Base-by-base conservation (phyloP, 2,329 filamentous ascomycete genomes). In the Penicillium polonicum region DNA sequence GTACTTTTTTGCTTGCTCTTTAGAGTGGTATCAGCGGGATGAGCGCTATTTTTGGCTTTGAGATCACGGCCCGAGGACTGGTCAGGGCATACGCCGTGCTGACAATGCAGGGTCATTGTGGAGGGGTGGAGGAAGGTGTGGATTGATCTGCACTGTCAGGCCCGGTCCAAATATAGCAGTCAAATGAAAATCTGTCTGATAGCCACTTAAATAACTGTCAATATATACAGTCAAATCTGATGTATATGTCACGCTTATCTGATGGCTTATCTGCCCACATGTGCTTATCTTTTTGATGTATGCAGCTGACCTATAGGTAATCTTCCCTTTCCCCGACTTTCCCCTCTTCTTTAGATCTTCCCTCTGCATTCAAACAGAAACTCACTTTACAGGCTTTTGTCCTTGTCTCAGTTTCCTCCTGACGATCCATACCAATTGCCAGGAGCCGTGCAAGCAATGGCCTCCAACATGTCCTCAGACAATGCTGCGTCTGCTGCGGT, bases 401-500 rank as follows among this genome's bases (percentile, higher is more conserved):
- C 10, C 19, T 41, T 43, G 5, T 35, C 15, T 29, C 21, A 31
- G 4, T 15, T 21, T 27, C 19, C 0, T 7, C 21, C 1, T 15
- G 21, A 45, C 15, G 19, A 15, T 6, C 15, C n/a, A 33, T 39
- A 38, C 6, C 13, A 7, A 13, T 25, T n/a, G 5, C 9, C 12
- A 23, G 9, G 3, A 27, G 12, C 8, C 5, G 15, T 35, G 4
- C 35, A 23, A 6, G 15, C 25, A 21, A 58, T 58, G 49, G 9
- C 35, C 9, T 52, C 63, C 38, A 58, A 48, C 49, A 9, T 15
- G 7, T 17, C 52, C 17, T 56, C 60, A 41, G 59, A 62, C 15
- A 41, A 62, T 12, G 65, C 68, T 12, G 58, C 66, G 15, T 68
- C 67, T 39, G 71, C 67, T 8, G 77, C 70, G 1, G 73, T 79